Base-by-base conservation (phyloP, 805 yeast species). In the Candida succiphila region DNA sequence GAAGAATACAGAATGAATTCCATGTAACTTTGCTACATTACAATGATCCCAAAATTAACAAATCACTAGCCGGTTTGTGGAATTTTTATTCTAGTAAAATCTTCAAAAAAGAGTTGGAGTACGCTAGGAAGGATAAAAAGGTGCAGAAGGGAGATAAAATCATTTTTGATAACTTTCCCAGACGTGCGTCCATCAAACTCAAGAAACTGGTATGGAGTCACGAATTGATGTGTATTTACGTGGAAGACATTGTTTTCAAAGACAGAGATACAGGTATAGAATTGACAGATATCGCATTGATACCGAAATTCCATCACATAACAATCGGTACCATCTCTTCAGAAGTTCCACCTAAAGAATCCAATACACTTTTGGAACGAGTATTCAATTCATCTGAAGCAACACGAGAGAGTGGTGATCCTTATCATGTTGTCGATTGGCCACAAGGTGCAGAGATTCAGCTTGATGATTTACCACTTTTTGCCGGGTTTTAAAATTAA, bases 11-110 rank as follows among this genome's bases (percentile, higher is more conserved):
- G 41, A 32, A 48, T 0, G 63, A 63, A 20, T 77, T 82, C 42
- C 94, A 84, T 48, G 69, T 83, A 3, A 85, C 94, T 0, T 48
- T 82, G 29, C 62, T 72, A 4, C 94, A 82, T 47, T 25, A 43
- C 3, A 38, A 42, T 1, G 39, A 46, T 13, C 38, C 41, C 7
- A 49, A 42, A 16, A 37, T 37, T 10, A 31, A 37, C 17, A 32
- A 40, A 9, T 30, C 32, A 13, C 20, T 33, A 6, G 39, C 39
- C 22, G 29, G 36, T 3, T 17, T 39, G 28, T 52, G 52, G 48
- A 40, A 35, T 27, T 35, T 33, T 6, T 37, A 55, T 38, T 24
- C 24, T 28, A 31, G 34, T 15, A 21, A 33, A 28, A 20, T 33
- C 21, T 37, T 43, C 33, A 34, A 34, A 16, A 29, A 36, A 2